Percentiles rank a stretch among this genome's conserved stretches.
phyloP scores from a whole-genome alignment of 176 grass and related monocot species.

The Avena eriantha region DNA sequence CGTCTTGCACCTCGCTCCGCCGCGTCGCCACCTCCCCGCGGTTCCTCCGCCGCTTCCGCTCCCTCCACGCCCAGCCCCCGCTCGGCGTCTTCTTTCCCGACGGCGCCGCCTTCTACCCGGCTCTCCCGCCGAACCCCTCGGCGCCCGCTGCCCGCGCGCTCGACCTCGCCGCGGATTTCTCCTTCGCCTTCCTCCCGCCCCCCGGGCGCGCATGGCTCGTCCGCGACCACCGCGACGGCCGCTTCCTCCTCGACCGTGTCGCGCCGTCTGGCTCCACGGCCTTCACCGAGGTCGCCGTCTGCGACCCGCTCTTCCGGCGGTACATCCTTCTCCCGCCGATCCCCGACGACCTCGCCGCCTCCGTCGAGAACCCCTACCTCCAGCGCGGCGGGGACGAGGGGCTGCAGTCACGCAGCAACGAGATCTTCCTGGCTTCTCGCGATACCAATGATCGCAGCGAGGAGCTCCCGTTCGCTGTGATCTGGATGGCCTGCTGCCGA shows the following conservation, averaged over 20 bases:
- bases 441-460: not conserved
- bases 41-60: too few species aligned
- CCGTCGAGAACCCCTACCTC: slow-evolving; percentile 49
- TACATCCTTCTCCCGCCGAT: slow-evolving; percentile 50
- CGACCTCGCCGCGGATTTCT: slow-evolving; percentile 36
- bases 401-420: slow-evolving; percentile 43
- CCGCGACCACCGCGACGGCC: slow-evolving; percentile 41
- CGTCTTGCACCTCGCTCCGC: slow-evolving; percentile 21
- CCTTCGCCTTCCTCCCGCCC: slow-evolving; percentile 44
- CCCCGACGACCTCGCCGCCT: slow-evolving; percentile 33
- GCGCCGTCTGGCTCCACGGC: not conserved
- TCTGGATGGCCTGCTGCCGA: slow-evolving; percentile 58
- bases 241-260: slow-evolving; percentile 49
- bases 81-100: slow-evolving; percentile 21
- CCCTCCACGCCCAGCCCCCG: too few species aligned
- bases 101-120: slow-evolving; percentile 14
- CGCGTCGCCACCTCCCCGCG: slow-evolving; percentile 35
- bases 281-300: slow-evolving; percentile 47
- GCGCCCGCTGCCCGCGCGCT: not conserved
- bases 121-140: slow-evolving; percentile 2
- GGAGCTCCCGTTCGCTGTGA: slow-evolving; percentile 17
- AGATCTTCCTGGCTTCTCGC: slow-evolving; percentile 50
- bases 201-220: slow-evolving; percentile 38
- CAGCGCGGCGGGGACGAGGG: slow-evolving; percentile 42
- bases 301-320: slow-evolving; percentile 48